phyloP scores from a whole-genome alignment of 352 stramenopile genomes.

The Phytophthora palmivora region DNA sequence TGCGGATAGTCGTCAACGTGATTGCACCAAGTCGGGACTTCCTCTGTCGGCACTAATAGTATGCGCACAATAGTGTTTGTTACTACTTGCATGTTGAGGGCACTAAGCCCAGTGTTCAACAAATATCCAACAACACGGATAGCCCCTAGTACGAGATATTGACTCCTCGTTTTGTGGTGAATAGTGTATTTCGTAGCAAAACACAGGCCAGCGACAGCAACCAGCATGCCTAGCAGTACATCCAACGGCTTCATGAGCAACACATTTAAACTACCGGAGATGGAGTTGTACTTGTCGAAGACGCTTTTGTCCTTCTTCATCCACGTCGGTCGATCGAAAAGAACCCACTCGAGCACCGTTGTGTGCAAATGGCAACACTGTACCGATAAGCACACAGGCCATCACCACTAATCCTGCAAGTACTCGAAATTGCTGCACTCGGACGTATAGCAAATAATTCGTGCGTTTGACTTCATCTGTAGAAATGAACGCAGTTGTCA shows the following conservation, averaged over 20 bases:
- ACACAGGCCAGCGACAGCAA: slow-evolving; percentile 1
- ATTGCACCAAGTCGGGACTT: slow-evolving; percentile 13
- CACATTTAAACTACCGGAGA: slow-evolving; percentile 6
- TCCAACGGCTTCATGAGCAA: slow-evolving; percentile 5
- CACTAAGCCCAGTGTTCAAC: slow-evolving; percentile 7
- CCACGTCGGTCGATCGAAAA: not conserved
- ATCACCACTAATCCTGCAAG: not conserved
- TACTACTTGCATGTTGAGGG: slow-evolving; percentile 13
- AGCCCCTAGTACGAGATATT: not conserved
- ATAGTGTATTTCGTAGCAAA: slow-evolving; percentile 5
- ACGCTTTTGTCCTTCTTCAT: not conserved
- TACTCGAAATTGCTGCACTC: slow-evolving; percentile 1
- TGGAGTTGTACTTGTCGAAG: slow-evolving; percentile 12
- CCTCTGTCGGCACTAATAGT: not conserved
- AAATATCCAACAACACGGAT: slow-evolving; percentile 5
- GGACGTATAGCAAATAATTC: not conserved
- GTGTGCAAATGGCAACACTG: slow-evolving; percentile 2
- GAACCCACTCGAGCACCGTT: not conserved
- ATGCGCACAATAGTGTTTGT: slow-evolving; percentile 6
- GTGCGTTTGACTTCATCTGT: not conserved
- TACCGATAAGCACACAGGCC: slow-evolving; percentile 1
- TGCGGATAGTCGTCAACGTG: not conserved
- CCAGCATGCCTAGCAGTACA: slow-evolving; percentile 4
- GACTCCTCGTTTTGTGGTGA: slow-evolving; percentile 5
- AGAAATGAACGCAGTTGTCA: not conserved